Conservation (phyloP, 1,139 yeast genomes). For the Tardiomyces depauwii region DNA sequence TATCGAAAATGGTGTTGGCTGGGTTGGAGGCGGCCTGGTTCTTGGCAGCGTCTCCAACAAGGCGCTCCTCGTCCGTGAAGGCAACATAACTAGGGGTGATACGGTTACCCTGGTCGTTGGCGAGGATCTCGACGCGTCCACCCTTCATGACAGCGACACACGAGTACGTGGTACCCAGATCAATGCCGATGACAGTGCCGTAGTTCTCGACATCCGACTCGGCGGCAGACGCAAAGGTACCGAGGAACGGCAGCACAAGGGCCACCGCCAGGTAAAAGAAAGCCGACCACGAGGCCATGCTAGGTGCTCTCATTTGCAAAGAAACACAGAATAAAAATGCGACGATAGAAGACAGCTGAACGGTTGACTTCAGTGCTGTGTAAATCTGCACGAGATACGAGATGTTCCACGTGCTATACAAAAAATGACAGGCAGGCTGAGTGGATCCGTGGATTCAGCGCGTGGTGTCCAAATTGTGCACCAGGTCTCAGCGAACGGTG, state of each 20-base stretch:
- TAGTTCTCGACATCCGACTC: conserved; percentile 38
- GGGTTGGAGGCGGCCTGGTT: conserved; percentile 85
- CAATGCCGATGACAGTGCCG: conserved; percentile 74
- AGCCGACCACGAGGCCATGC: not conserved
- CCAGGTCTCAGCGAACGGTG: no score
- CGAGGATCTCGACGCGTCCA: conserved; percentile 85
- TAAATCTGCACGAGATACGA: no score
- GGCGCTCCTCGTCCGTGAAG: conserved; percentile 73
- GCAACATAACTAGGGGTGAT: conserved; percentile 89
- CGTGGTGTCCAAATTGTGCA: no score
- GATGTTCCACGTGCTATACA: no score
- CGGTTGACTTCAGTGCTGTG: no score
- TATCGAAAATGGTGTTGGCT: conserved; percentile 68
- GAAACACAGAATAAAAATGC: no score
- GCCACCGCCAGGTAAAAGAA: conserved; percentile 11
- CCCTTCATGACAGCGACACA: conserved; percentile 92
- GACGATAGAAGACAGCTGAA: no score
- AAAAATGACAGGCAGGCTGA: no score
- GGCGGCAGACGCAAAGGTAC: conserved; percentile 30
- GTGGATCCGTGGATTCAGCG: no score
- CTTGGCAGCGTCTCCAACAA: conserved; percentile 92
- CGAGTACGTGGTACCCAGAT: conserved; percentile 84
- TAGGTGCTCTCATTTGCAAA: not conserved
- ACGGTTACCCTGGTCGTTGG: conserved; percentile 94
- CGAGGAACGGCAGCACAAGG: conserved; percentile 9